Percentiles rank a stretch among this genome's conserved stretches.
These are phyloP conservation scores for Entomortierella chlamydospora DNA, from an alignment of 192 early-diverging fungal species.

Conservation along the genomic window DNA sequence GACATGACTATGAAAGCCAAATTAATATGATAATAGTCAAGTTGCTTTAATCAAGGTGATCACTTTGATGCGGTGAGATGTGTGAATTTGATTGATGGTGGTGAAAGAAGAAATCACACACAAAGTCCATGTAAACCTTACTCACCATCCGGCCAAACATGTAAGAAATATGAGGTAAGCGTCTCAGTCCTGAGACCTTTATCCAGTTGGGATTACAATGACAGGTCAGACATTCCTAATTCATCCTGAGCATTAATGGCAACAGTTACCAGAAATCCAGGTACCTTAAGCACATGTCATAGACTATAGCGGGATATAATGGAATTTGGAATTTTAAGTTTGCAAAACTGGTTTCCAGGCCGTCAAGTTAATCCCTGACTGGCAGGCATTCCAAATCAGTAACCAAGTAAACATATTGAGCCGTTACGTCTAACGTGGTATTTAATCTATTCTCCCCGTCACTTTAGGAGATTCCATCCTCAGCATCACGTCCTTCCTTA, in stretches of 20 bases:
- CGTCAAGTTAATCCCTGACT: not conserved
- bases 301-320: not conserved
- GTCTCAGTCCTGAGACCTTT: not conserved
- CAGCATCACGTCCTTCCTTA: not conserved
- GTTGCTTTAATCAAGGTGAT: too few relatives aligned
- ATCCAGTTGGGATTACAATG: constrained; percentile 7
- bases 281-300: not conserved
- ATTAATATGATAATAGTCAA: too few relatives aligned
- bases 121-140: too few relatives aligned
- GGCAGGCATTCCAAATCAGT: not conserved
- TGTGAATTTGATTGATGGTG: too few relatives aligned
- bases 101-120: too few relatives aligned
- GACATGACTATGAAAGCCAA: too few relatives aligned
- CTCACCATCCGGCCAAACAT: too few relatives aligned
- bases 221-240: constrained; percentile 3
- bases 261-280: not conserved
- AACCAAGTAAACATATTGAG: not conserved
- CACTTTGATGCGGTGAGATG: too few relatives aligned
- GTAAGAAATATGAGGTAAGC: too few relatives aligned
- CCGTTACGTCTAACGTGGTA: not conserved
- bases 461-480: too few relatives aligned
- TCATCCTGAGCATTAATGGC: not conserved
- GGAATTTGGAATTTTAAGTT: not conserved
- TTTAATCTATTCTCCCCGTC: not conserved
- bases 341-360: constrained; percentile 1